Conservation (phyloP, 192 early-diverging fungal species). For the Dispira simplex region DNA sequence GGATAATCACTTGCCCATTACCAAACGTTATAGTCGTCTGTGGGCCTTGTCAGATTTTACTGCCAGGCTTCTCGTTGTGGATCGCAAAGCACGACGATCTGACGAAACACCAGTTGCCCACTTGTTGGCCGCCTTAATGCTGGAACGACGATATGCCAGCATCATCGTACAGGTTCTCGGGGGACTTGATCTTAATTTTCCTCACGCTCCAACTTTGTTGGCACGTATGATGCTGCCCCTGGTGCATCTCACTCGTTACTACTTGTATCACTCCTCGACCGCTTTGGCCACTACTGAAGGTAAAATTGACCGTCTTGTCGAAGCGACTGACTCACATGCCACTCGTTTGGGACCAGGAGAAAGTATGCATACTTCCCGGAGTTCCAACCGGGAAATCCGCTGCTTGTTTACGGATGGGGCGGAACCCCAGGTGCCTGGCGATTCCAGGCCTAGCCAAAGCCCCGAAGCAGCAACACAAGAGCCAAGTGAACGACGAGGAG, state of each 20-base stretch:
- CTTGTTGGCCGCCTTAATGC: slow-evolving; percentile 53
- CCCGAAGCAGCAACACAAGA: too few relatives aligned
- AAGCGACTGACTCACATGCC: too few relatives aligned
- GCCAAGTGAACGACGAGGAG: too few relatives aligned
- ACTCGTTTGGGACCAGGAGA: too few relatives aligned
- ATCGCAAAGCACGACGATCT: slow-evolving; percentile 14
- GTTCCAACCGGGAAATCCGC: too few relatives aligned
- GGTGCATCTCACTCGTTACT: slow-evolving; percentile 75
- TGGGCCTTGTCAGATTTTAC: slow-evolving; percentile 46
- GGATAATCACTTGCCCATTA: background rate
- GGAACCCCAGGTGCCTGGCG: too few relatives aligned
- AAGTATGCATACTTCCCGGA: too few relatives aligned
- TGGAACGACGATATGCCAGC: slow-evolving; percentile 76
- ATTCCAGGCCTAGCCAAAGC: too few relatives aligned
- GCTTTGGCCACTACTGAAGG: too few relatives aligned
- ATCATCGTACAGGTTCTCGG: slow-evolving; percentile 62
- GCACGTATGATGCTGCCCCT: slow-evolving; percentile 71
- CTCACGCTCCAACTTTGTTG: slow-evolving; percentile 57
- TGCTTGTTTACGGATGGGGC: too few relatives aligned
- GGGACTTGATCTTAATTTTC: slow-evolving; percentile 86
- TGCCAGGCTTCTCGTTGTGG: slow-evolving; percentile 36
- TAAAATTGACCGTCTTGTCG: too few relatives aligned
- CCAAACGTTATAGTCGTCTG: slow-evolving; percentile 3
- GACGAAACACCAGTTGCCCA: slow-evolving; percentile 39
- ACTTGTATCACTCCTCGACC: too few relatives aligned